Percentiles rank a stretch among this genome's conserved stretches.
phyloP scores from a whole-genome alignment of 73 alveolate genomes.

The Durusdinium trenchii region DNA sequence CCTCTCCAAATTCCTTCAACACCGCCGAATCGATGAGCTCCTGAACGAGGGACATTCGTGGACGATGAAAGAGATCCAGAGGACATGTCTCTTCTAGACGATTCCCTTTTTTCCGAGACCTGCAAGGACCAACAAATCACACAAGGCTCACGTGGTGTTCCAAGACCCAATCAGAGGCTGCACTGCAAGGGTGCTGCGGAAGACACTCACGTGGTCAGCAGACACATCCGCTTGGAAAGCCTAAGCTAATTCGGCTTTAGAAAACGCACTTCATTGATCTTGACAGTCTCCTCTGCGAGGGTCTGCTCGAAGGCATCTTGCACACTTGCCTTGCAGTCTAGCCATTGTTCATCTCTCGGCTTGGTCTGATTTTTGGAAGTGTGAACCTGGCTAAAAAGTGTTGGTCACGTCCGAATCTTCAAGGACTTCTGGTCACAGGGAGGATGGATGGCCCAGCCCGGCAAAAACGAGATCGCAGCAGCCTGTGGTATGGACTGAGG shows the following conservation, averaged over 20 bases:
- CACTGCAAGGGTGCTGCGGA: no score
- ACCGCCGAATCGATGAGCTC: constrained; percentile 24
- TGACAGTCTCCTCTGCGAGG: constrained; percentile 8
- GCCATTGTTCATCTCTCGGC: no score
- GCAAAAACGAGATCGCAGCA: neutral
- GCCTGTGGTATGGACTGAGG: neutral
- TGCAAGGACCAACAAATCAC: no score
- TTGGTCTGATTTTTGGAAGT: neutral
- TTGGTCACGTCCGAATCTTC: neutral
- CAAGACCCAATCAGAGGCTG: no score
- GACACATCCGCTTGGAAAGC: neutral
- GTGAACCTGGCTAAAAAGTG: neutral
- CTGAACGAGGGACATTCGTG: neutral
- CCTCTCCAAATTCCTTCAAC: constrained; percentile 18
- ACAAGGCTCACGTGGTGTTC: no score
- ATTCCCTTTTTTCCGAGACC: no score
- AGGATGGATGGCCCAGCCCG: neutral
- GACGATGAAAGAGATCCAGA: neutral
- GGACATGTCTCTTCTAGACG: neutral
- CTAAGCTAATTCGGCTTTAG: neutral
- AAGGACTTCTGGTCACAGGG: neutral
- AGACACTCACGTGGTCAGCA: no score
- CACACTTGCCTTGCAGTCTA: neutral
- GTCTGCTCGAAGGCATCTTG: constrained; percentile 37
- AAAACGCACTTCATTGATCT: no score